A percentile compares a stretch with the other conserved stretches of the same genome.
These are phyloP conservation scores for Chlamydomonas incerta DNA, from an alignment of 139 green algal species.

Conservation along the genomic window DNA sequence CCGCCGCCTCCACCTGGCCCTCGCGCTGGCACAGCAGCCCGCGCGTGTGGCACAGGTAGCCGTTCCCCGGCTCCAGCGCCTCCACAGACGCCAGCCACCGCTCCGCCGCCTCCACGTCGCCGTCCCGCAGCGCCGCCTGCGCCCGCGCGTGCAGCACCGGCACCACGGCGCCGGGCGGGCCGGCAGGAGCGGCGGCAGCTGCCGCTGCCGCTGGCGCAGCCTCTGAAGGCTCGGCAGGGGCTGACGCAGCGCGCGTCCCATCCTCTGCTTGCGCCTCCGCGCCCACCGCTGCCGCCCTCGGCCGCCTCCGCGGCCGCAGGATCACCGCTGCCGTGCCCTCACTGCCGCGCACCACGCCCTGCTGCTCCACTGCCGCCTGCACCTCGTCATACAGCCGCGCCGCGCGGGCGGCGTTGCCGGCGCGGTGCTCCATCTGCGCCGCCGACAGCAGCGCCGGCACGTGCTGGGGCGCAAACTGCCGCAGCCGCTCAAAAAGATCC, in stretches of 20 bases:
- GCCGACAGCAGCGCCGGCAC: slow-evolving; percentile 4
- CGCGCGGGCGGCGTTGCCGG: slow-evolving; percentile 40
- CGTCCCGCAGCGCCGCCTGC: slow-evolving; percentile 24
- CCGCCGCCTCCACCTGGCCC: slow-evolving; percentile 55
- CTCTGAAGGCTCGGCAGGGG: not conserved
- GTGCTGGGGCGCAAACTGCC: not conserved
- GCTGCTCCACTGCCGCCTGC: not conserved
- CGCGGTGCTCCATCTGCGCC: slow-evolving; percentile 46
- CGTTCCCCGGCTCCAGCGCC: slow-evolving; percentile 53
- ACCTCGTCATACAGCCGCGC: slow-evolving; percentile 21
- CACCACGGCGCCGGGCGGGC: not conserved
- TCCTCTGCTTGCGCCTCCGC: not conserved
- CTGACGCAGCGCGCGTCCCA: too few species aligned
- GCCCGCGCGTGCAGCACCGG: slow-evolving; percentile 46
- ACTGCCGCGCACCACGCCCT: slow-evolving; percentile 12
- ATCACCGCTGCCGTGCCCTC: not conserved
- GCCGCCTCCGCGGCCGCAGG: not conserved
- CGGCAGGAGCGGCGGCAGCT: not conserved
- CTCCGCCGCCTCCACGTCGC: slow-evolving; percentile 47
- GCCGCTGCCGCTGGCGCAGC: not conserved
- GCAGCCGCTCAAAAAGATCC: slow-evolving; percentile 5
- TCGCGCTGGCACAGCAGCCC: slow-evolving; percentile 64
- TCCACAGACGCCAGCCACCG: slow-evolving; percentile 51
- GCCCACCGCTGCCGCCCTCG: not conserved
- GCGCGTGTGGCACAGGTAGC: slow-evolving; percentile 67